A percentile compares a stretch with the other conserved stretches of the same genome.
Evolutionary conservation across 2,329 filamentous ascomycete species (phyloP).

Genomic region (Curvularia hawaiiensis): DNA sequence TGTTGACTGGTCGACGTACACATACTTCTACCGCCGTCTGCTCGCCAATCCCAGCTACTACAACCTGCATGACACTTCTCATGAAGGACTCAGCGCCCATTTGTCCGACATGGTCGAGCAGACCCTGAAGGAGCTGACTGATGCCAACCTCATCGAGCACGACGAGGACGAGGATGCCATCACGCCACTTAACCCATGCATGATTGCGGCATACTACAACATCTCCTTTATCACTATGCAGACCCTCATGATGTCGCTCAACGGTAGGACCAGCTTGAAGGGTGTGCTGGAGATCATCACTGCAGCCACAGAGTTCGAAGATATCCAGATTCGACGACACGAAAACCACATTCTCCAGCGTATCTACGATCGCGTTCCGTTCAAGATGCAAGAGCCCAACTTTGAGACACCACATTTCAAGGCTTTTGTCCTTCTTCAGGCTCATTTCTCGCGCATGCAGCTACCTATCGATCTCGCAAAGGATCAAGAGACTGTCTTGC

Average conservation of each 20-base stretch:
- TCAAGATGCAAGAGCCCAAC: constrained; percentile 87
- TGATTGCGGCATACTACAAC: constrained; percentile 99
- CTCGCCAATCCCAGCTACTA: constrained; percentile 98
- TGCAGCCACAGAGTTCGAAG: constrained; percentile 94
- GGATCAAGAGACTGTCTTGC: constrained; percentile 87
- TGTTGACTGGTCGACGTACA: constrained; percentile 98
- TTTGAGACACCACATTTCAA: constrained; percentile 99
- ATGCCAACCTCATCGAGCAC: constrained; percentile 94
- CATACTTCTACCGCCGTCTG: constrained; percentile 95
- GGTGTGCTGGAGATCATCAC: constrained; percentile 96
- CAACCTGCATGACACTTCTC: constrained; percentile 82
- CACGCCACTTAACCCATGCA: constrained; percentile 88
- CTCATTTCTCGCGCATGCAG: constrained; percentile 97
- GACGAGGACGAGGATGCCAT: constrained; percentile 89
- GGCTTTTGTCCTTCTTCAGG: constrained; percentile 94
- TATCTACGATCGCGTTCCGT: constrained; percentile 92
- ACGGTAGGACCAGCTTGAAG: constrained; percentile 89
- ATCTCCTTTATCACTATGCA: constrained; percentile 99
- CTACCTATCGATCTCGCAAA: constrained; percentile 94
- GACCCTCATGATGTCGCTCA: constrained; percentile 92
- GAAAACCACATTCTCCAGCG: constrained; percentile 86
- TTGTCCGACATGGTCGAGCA: constrained; percentile 94
- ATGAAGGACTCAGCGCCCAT: constrained; percentile 92
- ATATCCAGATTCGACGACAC: constrained; percentile 90
- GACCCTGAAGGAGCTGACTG: constrained; percentile 85